Base-by-base conservation (phyloP, 129 eudicot species). In the Tagetes erecta region DNA sequence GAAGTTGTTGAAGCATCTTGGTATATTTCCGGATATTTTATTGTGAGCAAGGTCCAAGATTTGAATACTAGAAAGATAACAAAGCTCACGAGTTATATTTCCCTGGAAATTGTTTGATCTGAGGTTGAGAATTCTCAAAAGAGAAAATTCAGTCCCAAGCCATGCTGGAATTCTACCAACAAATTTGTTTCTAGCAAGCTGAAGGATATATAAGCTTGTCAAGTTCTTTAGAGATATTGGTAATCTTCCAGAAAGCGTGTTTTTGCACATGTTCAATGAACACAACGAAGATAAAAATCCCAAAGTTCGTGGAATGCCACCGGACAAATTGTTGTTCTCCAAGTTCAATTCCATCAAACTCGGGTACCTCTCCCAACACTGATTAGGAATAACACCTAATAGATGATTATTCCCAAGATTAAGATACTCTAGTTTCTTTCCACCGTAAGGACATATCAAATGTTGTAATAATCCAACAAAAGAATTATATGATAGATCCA, bases 401-500 rank as follows among this genome's bases (percentile, higher is more conserved):
- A 78, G 11, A n/a, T 30, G 44, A 77, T 84, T 84, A 8, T 38
- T 36, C 7, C 50, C 88, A 1, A 80, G 46, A 64, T 80, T 62
- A 67, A 84, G 85, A 36, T 39, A 0, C 2, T 0, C 0, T 3
- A 68, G 5, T 2, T 0, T 0, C 4, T 45, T 60, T 5, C 14
- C 39, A 37, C 31, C 49, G 1, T 7, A 0, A 14, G 64, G 37
- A 70, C 88, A 84, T n/a, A 81, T 39, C 40, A 85, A 81, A 75
- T 42, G 39, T 30, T 59, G 57, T 7, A 85, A 12, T 1, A 10
- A 51, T 27, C 84, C 84, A 0, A 47, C 14, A 57, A 82, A 75
- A 0, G 33, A 67, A 52, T 85, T 85, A 10, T 72, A 12, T 27
- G 85, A 82, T 3, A 86, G 77, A 66, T 81, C 86, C n/a, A n/a